Conservation (phyloP, 129 eudicot genomes). For the Tagetes erecta region DNA sequence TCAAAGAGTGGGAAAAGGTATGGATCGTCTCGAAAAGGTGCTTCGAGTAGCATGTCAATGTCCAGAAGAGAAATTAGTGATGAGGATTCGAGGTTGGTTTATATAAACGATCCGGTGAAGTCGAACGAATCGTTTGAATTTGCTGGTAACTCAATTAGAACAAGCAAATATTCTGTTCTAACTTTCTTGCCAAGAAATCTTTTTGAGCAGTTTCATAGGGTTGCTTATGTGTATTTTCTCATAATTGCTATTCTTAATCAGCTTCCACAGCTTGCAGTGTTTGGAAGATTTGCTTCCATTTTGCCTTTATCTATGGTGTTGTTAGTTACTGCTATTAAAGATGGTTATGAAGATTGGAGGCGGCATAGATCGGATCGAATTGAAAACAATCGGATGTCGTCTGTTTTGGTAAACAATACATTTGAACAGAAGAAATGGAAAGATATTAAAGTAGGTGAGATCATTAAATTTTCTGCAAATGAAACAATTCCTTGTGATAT, state of each 20-base stretch:
- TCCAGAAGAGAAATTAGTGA: constrained; percentile 81
- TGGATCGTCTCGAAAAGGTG: constrained; percentile 46
- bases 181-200: constrained; percentile 86
- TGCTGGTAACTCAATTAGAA: constrained; percentile 73
- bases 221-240: constrained; percentile 85
- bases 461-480: constrained; percentile 70
- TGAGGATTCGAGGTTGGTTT: constrained; percentile 74
- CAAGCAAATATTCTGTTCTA: constrained; percentile 72
- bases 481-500: constrained; percentile 89
- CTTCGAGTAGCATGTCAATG: constrained; percentile 36
- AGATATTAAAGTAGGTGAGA: constrained; percentile 77
- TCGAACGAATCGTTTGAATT: constrained; percentile 70
- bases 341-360: constrained; percentile 92
- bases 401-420: constrained; percentile 46
- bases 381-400: constrained; percentile 70
- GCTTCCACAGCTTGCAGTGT: constrained; percentile 92
- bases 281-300: constrained; percentile 80
- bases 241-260: constrained; percentile 82
- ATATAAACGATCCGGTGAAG: constrained; percentile 69
- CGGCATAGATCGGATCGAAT: constrained; percentile 67
- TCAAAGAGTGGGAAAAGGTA: constrained; percentile 45
- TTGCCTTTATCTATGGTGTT: constrained; percentile 79
- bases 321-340: constrained; percentile 83
- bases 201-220: constrained; percentile 93
- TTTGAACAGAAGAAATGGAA: constrained; percentile 66